phyloP scores from a whole-genome alignment of 371 early-diverging fungal species.

The Circinella minor region DNA sequence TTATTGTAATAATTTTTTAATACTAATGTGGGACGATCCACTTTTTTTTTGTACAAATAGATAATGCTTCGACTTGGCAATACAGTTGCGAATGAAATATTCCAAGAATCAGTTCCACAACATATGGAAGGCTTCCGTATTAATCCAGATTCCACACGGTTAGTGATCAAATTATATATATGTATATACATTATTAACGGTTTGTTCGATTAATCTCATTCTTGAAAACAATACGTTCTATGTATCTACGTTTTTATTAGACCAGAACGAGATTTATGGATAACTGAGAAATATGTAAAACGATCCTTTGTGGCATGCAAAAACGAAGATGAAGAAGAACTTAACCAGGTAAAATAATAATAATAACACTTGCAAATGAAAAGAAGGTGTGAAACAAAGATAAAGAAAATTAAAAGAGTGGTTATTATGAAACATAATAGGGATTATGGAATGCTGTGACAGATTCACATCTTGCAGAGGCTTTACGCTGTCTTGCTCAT shows the following conservation, averaged over 20 bases:
- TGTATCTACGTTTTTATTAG: slow-evolving; percentile 24
- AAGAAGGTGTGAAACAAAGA: no score
- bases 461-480: slow-evolving; percentile 58
- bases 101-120: slow-evolving; percentile 58
- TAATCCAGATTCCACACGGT: slow-evolving; percentile 35
- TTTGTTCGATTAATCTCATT: not conserved
- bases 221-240: not conserved
- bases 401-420: no score
- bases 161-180: not conserved
- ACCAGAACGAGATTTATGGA: slow-evolving; percentile 70
- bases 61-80: slow-evolving; percentile 88
- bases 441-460: slow-evolving; percentile 64
- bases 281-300: slow-evolving; percentile 78
- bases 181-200: not conserved
- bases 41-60: slow-evolving; percentile 27
- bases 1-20: no score
- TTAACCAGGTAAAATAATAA: slow-evolving; percentile 28
- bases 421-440: slow-evolving; percentile 13
- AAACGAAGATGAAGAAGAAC: slow-evolving; percentile 23
- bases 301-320: slow-evolving; percentile 58
- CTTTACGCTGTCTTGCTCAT: slow-evolving; percentile 65
- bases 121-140: slow-evolving; percentile 46
- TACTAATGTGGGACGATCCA: not conserved
- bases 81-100: slow-evolving; percentile 71
- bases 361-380: not conserved